These are phyloP conservation scores for Leccinum variabile DNA, from an alignment of 1,284 basidiomycete species.

Conservation along the genomic window DNA sequence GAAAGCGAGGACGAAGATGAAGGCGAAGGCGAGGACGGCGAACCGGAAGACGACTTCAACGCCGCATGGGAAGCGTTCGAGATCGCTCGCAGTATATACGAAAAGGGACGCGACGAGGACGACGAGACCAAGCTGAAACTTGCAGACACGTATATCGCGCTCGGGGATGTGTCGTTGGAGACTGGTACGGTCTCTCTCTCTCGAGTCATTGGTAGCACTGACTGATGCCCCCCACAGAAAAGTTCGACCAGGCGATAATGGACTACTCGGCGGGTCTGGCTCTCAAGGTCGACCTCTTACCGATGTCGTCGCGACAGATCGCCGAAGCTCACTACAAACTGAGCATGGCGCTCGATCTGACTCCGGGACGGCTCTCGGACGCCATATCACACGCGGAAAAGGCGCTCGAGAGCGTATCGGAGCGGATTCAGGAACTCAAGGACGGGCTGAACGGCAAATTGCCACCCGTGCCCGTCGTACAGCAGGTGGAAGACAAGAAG, in stretches of 20 bases:
- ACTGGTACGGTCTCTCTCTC: slow-evolving; percentile 54
- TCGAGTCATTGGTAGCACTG: background rate
- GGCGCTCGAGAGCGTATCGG: slow-evolving; percentile 74
- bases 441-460: slow-evolving; percentile 49
- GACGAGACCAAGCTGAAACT: slow-evolving; percentile 70
- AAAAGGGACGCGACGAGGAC: slow-evolving; percentile 58
- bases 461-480: slow-evolving; percentile 24
- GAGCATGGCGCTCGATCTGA: slow-evolving; percentile 85
- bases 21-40: slow-evolving; percentile 45
- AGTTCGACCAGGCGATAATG: slow-evolving; percentile 86
- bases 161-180: slow-evolving; percentile 88
- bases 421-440: slow-evolving; percentile 64
- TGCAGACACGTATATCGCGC: slow-evolving; percentile 80
- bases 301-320: slow-evolving; percentile 79
- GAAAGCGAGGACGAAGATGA: slow-evolving; percentile 49
- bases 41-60: slow-evolving; percentile 91
- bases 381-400: slow-evolving; percentile 78
- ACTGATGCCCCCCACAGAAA: slow-evolving; percentile 54
- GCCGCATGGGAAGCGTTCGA: slow-evolving; percentile 94
- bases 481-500: slow-evolving; percentile 42
- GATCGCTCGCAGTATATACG: slow-evolving; percentile 81
- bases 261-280: slow-evolving; percentile 77
- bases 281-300: slow-evolving; percentile 71
- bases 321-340: slow-evolving; percentile 90
- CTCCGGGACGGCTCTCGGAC: slow-evolving; percentile 74